Conservation (phyloP, 305 asterid species). For the Solanum hybrid region DNA sequence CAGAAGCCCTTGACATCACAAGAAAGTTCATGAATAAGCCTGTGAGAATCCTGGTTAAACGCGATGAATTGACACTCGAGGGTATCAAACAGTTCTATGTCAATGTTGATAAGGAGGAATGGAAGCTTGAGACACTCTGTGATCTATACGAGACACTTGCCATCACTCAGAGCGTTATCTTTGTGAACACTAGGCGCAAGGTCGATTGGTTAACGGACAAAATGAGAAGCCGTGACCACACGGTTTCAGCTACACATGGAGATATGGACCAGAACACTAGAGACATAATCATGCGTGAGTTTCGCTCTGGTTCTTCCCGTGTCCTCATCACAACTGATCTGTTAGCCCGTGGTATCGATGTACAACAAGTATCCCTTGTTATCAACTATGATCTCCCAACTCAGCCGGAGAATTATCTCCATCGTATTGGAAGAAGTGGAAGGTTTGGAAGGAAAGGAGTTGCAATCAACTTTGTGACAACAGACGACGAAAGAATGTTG, state of each 20-base stretch:
- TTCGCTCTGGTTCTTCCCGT: constrained; percentile 24
- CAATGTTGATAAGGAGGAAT: constrained; percentile 15
- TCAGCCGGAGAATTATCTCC: constrained; percentile 25
- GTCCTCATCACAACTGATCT: constrained; percentile 23
- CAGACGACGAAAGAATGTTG: constrained; percentile 25
- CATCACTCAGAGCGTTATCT: constrained; percentile 24
- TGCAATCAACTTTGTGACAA: constrained; percentile 25
- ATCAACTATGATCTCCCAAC: constrained; percentile 25
- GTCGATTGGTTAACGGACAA: constrained; percentile 25
- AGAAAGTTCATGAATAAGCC: constrained; percentile 25
- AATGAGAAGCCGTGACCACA: constrained; percentile 20
- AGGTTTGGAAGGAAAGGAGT: constrained; percentile 23
- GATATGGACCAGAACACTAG: constrained; percentile 28
- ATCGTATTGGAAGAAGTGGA: constrained; percentile 23
- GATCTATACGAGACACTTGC: constrained; percentile 13
- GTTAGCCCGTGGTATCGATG: constrained; percentile 19
- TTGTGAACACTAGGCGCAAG: constrained; percentile 23
- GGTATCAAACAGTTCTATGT: constrained; percentile 22
- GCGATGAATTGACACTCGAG: constrained; percentile 22
- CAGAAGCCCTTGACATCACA: constrained; percentile 24
- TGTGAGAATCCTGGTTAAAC: constrained; percentile 22
- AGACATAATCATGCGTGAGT: constrained; percentile 24
- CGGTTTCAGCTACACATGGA: constrained; percentile 22
- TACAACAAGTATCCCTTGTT: constrained; percentile 23
- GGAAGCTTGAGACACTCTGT: constrained; percentile 18